These are phyloP conservation scores for Fusarium oxysporum DNA, from an alignment of 2,329 filamentous ascomycete genomes.

Conservation along the genomic window DNA sequence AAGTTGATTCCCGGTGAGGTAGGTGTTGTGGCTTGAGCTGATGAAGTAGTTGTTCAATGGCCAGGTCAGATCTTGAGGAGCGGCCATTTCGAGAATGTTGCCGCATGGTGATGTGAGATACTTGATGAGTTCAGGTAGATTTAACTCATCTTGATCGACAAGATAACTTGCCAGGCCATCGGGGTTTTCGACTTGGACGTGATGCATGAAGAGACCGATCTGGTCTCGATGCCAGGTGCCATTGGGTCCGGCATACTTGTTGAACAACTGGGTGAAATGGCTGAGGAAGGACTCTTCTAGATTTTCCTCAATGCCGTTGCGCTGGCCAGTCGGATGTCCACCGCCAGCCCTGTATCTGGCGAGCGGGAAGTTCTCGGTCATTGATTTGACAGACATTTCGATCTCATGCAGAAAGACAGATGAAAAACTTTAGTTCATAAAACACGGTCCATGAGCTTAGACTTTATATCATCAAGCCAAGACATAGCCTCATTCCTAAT, in stretches of 20 bases:
- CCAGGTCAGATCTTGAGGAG: conserved; percentile 65
- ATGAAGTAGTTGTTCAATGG: conserved; percentile 92
- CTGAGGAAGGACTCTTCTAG: conserved; percentile 4
- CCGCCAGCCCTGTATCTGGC: not conserved
- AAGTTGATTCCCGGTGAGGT: conserved; percentile 86
- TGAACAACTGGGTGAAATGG: not conserved
- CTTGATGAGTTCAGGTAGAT: not conserved
- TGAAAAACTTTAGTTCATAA: too few species aligned
- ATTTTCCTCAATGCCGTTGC: conserved; percentile 8
- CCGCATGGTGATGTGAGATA: conserved; percentile 20
- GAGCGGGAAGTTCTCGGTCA: not conserved
- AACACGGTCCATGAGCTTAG: too few species aligned
- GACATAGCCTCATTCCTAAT: not conserved
- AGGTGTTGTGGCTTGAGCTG: conserved; percentile 94
- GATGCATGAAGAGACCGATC: conserved; percentile 12
- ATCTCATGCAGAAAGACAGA: not conserved
- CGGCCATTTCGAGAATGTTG: conserved; percentile 7
- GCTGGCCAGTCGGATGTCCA: conserved; percentile 1
- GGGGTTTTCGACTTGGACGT: conserved; percentile 5
- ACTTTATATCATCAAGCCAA: not conserved
- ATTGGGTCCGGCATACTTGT: conserved; percentile 1
- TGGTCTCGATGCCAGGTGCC: conserved; percentile 3
- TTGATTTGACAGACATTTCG: fast-evolving
- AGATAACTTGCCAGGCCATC: conserved; percentile 14
- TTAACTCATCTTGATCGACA: not conserved